phyloP scores from a whole-genome alignment of 2,329 filamentous ascomycete species.

The Amauroascus niger region DNA sequence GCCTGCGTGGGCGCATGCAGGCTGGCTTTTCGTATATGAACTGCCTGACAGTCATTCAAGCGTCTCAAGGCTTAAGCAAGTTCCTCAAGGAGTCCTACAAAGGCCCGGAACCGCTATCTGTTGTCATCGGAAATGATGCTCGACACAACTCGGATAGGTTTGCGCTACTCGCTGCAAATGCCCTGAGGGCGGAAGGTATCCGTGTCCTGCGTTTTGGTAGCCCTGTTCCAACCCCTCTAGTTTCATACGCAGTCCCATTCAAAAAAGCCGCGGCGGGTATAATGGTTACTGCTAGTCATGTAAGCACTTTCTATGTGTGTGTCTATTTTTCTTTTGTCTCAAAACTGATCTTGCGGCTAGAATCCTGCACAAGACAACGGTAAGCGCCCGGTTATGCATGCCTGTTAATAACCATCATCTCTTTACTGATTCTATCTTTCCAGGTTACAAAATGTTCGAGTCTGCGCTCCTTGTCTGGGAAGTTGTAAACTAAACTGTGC shows the following conservation, averaged over 20 bases:
- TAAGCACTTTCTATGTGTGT: slow-evolving; percentile 16
- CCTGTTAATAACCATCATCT: background rate
- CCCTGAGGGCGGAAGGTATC: slow-evolving; percentile 49
- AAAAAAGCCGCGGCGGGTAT: slow-evolving; percentile 49
- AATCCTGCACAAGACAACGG: slow-evolving; percentile 56
- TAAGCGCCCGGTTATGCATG: slow-evolving; percentile 14
- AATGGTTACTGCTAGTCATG: slow-evolving; percentile 57
- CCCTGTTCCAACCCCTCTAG: slow-evolving; percentile 50
- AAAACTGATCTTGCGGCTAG: slow-evolving; percentile 18
- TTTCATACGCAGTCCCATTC: slow-evolving; percentile 50
- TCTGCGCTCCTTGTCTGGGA: background rate
- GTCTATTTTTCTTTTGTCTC: background rate
- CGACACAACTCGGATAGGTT: slow-evolving; percentile 54
- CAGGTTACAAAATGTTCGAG: slow-evolving; percentile 51
- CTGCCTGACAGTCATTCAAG: slow-evolving; percentile 51
- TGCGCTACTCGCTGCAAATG: slow-evolving; percentile 50
- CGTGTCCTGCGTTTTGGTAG: slow-evolving; percentile 51
- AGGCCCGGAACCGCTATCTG: slow-evolving; percentile 37
- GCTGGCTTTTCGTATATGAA: slow-evolving; percentile 56
- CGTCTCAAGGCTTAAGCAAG: slow-evolving; percentile 55
- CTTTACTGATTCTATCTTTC: slow-evolving; percentile 7
- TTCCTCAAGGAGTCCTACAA: slow-evolving; percentile 44
- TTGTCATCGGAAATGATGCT: slow-evolving; percentile 55
- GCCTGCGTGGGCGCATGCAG: slow-evolving; percentile 55
- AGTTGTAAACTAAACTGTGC: slow-evolving; percentile 19